These are phyloP conservation scores for Casuarina cunninghamiana DNA, from an alignment of 306 rosid species.

Conservation along the genomic window DNA sequence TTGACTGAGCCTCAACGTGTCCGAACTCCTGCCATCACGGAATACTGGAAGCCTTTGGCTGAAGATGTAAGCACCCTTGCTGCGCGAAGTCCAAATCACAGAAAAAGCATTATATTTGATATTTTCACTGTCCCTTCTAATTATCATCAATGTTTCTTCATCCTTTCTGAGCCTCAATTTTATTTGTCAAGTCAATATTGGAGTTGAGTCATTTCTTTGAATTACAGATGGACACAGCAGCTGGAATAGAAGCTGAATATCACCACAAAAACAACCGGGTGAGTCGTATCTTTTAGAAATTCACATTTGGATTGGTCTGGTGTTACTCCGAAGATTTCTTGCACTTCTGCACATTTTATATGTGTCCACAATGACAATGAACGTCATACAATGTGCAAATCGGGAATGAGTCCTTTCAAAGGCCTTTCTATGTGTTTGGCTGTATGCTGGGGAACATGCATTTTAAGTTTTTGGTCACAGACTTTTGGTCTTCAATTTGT, in stretches of 20 bases:
- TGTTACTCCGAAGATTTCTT: background rate
- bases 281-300: slow-evolving; percentile 27
- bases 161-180: background rate
- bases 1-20: slow-evolving; percentile 92
- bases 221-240: slow-evolving; percentile 81
- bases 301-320: background rate
- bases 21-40: slow-evolving; percentile 83
- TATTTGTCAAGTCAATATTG: background rate
- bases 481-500: background rate
- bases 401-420: background rate
- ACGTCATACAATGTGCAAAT: background rate
- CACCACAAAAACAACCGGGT: slow-evolving; percentile 87
- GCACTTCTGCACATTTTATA: background rate
- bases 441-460: background rate
- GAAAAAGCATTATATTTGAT: background rate
- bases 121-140: slow-evolving; percentile 7
- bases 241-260: slow-evolving; percentile 94
- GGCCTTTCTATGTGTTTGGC: background rate
- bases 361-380: background rate
- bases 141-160: slow-evolving; percentile 15
- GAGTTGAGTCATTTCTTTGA: slow-evolving; percentile 18
- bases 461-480: background rate
- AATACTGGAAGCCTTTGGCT: slow-evolving; percentile 93
- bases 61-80: slow-evolving; percentile 74
- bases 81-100: slow-evolving; percentile 15